Evolutionary conservation across 345 rosid species (phyloP).

Genomic region (Ceriops tagal): DNA sequence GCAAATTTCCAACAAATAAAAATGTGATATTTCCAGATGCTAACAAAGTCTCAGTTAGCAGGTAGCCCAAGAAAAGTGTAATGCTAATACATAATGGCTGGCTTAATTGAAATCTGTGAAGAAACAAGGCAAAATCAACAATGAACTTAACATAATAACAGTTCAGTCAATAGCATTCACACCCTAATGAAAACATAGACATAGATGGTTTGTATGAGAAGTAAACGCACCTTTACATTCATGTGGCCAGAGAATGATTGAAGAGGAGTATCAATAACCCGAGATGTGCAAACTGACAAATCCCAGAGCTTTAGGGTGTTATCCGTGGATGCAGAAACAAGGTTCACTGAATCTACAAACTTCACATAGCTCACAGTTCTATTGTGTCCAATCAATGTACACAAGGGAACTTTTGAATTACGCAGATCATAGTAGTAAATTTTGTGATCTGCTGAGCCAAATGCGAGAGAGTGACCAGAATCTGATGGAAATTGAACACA

Average conservation of each 20-base stretch:
- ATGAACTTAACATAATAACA: not conserved
- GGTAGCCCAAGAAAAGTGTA: no score
- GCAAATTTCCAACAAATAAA: no score
- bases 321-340: conserved; percentile 92
- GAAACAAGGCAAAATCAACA: not conserved
- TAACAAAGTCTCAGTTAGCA: no score
- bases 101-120: no score
- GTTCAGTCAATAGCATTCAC: not conserved
- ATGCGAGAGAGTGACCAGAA: conserved; percentile 76
- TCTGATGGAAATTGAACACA: conserved; percentile 88
- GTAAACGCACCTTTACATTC: conserved; percentile 68
- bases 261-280: conserved; percentile 65
- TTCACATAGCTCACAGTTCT: conserved; percentile 95
- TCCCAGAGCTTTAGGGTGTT: conserved; percentile 98
- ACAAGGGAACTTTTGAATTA: conserved; percentile 69
- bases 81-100: no score
- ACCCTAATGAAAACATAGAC: not conserved
- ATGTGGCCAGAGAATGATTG: conserved; percentile 83
- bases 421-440: conserved; percentile 91
- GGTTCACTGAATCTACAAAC: conserved; percentile 65
- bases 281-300: conserved; percentile 66
- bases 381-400: conserved; percentile 73
- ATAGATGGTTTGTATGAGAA: conserved; percentile 6
- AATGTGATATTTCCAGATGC: no score
- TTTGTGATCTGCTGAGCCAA: conserved; percentile 94